Percentiles rank a stretch among this genome's conserved stretches.
These are phyloP conservation scores for Xylona heveae DNA, from an alignment of 495 filamentous ascomycete genomes.

Conservation along the genomic window DNA sequence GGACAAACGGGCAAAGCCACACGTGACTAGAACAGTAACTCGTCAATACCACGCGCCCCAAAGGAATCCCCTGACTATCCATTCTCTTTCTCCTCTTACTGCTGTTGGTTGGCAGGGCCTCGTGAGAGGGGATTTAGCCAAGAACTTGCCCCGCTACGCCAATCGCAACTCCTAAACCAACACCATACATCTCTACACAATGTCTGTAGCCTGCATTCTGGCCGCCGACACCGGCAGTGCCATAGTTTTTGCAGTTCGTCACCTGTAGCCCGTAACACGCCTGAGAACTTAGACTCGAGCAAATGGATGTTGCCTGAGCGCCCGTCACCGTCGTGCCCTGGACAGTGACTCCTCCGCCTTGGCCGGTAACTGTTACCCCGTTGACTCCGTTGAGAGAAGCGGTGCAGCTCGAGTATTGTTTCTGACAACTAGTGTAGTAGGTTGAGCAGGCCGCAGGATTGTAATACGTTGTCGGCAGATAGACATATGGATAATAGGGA, in stretches of 20 bases:
- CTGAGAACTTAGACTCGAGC: slow-evolving; percentile 35
- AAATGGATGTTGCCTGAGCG: slow-evolving; percentile 37
- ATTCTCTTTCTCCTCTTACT: too few relatives aligned
- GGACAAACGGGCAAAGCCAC: too few relatives aligned
- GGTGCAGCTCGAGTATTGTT: slow-evolving; percentile 41
- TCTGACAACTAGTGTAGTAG: slow-evolving; percentile 42
- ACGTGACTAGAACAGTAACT: too few relatives aligned
- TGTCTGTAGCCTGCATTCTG: background rate
- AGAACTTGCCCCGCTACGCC: background rate
- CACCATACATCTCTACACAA: too few relatives aligned
- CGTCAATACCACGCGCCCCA: too few relatives aligned
- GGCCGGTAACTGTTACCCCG: slow-evolving; percentile 42
- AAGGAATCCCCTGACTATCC: too few relatives aligned
- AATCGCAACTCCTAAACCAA: slow-evolving; percentile 1
- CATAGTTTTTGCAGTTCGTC: slow-evolving; percentile 26
- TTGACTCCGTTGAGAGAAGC: slow-evolving; percentile 28
- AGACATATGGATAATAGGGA: slow-evolving; percentile 41
- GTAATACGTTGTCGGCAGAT: slow-evolving; percentile 41
- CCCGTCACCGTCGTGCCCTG: slow-evolving; percentile 21
- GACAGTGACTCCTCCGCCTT: slow-evolving; percentile 28
- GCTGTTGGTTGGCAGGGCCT: too few relatives aligned
- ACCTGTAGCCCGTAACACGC: slow-evolving; percentile 38
- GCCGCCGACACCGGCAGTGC: slow-evolving; percentile 9
- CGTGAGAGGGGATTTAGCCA: too few relatives aligned
- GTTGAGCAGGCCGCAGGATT: slow-evolving; percentile 42